A percentile compares a stretch with the other conserved stretches of the same genome.
These are phyloP conservation scores for Aspergillus clavatus DNA, from an alignment of 2,329 filamentous ascomycete genomes.

Conservation along the genomic window DNA sequence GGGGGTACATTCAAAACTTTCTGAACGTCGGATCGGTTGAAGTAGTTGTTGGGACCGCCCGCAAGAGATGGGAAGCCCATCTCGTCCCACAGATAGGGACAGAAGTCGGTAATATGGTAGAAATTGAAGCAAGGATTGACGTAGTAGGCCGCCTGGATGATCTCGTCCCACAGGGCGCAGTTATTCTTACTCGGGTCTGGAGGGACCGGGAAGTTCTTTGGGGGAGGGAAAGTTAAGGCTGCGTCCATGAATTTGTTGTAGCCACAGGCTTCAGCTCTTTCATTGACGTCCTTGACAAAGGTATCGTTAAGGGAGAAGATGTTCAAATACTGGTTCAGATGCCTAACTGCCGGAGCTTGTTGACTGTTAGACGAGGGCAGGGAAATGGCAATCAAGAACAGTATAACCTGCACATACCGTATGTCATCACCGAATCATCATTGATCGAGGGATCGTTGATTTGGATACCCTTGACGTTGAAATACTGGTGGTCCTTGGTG, in stretches of 20 bases:
- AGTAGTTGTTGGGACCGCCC: conserved; percentile 58
- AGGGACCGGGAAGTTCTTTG: conserved; percentile 54
- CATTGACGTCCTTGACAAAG: conserved; percentile 36
- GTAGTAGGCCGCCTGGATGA: conserved; percentile 49
- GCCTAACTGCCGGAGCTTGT: conserved; percentile 37
- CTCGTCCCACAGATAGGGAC: conserved; percentile 63
- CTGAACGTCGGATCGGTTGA: conserved; percentile 65
- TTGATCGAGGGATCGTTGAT: conserved; percentile 68
- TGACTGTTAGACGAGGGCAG: neutral
- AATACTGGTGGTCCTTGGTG: conserved; percentile 61
- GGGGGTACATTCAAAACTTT: conserved; percentile 57
- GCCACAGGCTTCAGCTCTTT: conserved; percentile 40
- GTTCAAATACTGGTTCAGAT: conserved; percentile 37
- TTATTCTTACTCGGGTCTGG: conserved; percentile 39
- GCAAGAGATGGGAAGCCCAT: conserved; percentile 66
- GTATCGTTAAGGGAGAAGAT: conserved; percentile 42
- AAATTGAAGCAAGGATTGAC: conserved; percentile 75
- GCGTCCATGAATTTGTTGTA: conserved; percentile 41
- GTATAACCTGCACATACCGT: conserved; percentile 32
- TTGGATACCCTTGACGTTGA: conserved; percentile 62
- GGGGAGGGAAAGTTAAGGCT: conserved; percentile 61
- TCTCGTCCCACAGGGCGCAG: conserved; percentile 56
- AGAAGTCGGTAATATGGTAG: conserved; percentile 68
- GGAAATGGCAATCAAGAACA: neutral
- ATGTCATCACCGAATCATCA: conserved; percentile 47